Percentiles rank a stretch among this genome's conserved stretches.
These are phyloP conservation scores for Apiospora malaysiana DNA, from an alignment of 2,329 filamentous ascomycete genomes.

Conservation along the genomic window DNA sequence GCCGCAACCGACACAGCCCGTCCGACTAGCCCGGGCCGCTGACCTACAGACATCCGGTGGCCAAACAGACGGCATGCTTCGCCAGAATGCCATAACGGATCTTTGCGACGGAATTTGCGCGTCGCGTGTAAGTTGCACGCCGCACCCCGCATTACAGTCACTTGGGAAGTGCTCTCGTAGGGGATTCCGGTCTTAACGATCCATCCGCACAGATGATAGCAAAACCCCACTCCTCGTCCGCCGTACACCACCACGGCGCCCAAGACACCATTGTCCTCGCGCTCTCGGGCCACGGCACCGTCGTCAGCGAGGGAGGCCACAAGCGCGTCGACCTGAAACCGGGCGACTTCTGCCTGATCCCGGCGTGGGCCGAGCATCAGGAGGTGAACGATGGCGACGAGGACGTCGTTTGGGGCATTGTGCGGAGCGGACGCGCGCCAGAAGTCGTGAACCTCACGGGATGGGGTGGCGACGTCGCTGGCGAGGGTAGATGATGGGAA, in stretches of 20 bases:
- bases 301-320: slow-evolving; percentile 55
- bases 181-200: not conserved
- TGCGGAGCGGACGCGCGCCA: slow-evolving; percentile 52
- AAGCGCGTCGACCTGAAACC: slow-evolving; percentile 53
- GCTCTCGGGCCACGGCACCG: slow-evolving; percentile 51
- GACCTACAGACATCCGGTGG: slow-evolving; percentile 46
- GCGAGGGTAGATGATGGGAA: not conserved
- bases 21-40: slow-evolving; percentile 43
- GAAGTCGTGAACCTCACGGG: slow-evolving; percentile 55
- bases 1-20: slow-evolving; percentile 36
- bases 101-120: slow-evolving; percentile 55
- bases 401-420: slow-evolving; percentile 60
- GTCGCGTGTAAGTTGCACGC: slow-evolving; percentile 39
- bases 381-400: slow-evolving; percentile 62
- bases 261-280: slow-evolving; percentile 61
- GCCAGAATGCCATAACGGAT: slow-evolving; percentile 52
- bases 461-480: slow-evolving; percentile 44
- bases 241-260: slow-evolving; percentile 58
- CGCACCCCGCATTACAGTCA: too few species aligned
- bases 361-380: slow-evolving; percentile 59
- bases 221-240: slow-evolving; percentile 46
- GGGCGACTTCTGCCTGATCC: slow-evolving; percentile 60
- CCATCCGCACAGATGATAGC: slow-evolving; percentile 23
- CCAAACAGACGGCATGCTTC: slow-evolving; percentile 59
- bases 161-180: not conserved